These are phyloP conservation scores for Micractinium sp. DNA, from an alignment of 139 green algal species.

Conservation along the genomic window DNA sequence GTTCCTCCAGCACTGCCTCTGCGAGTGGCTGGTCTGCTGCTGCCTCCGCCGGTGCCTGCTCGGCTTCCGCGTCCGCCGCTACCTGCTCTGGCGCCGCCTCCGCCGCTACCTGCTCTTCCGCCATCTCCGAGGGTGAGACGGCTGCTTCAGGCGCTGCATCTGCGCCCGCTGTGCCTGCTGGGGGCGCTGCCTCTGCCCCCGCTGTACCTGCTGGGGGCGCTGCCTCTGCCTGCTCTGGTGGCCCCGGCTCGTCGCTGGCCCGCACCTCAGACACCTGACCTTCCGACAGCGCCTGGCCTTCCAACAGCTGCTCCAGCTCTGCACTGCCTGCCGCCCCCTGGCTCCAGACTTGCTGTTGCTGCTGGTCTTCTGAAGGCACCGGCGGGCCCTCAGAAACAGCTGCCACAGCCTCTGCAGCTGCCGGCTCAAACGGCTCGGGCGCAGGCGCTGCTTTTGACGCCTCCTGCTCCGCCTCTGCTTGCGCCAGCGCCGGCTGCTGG, in stretches of 20 bases:
- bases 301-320: neutral
- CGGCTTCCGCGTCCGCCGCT: neutral
- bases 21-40: neutral
- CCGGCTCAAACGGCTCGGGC: neutral
- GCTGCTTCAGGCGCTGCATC: neutral
- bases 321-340: too few relatives aligned
- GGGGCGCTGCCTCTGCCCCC: neutral
- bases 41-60: neutral
- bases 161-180: neutral
- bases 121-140: neutral
- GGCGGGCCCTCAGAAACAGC: too few relatives aligned
- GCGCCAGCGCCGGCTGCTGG: neutral
- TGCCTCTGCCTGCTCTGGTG: neutral
- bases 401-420: neutral
- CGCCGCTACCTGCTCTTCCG: neutral
- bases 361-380: neutral
- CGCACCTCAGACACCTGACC: neutral
- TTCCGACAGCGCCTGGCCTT: neutral
- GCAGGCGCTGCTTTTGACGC: neutral
- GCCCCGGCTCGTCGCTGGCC: too few relatives aligned
- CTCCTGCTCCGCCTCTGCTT: neutral
- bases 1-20: neutral
- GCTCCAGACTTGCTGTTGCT: neutral
- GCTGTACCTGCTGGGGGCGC: neutral
- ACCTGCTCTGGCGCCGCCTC: neutral